Conservation (phyloP, 805 yeast species). For the Priceomyces carsonii region DNA sequence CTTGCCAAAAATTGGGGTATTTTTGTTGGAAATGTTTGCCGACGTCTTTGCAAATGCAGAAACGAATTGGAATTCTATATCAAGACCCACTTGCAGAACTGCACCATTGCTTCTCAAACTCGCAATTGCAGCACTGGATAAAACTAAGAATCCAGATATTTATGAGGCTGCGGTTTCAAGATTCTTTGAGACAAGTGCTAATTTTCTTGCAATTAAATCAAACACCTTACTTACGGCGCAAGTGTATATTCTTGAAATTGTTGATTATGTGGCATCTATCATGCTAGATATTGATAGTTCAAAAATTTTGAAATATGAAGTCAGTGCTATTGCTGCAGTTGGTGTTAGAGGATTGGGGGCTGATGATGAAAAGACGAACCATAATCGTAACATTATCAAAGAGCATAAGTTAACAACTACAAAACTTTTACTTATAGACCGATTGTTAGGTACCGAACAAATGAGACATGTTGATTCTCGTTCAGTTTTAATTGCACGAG, state of each 20-base stretch:
- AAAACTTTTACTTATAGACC: conserved; percentile 61
- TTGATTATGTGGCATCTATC: conserved; percentile 56
- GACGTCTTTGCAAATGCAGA: conserved; percentile 49
- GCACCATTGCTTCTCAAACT: conserved; percentile 51
- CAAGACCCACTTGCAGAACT: conserved; percentile 64
- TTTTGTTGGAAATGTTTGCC: conserved; percentile 47
- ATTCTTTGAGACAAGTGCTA: conserved; percentile 40
- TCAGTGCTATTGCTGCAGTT: conserved; percentile 51
- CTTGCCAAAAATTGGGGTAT: conserved; percentile 53
- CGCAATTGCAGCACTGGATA: conserved; percentile 26
- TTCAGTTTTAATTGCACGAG: conserved; percentile 42
- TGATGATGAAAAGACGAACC: conserved; percentile 28
- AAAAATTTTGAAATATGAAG: conserved; percentile 42
- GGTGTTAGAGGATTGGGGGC: conserved; percentile 59
- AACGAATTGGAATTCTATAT: conserved; percentile 59
- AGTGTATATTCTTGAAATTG: conserved; percentile 56
- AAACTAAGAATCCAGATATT: conserved; percentile 19
- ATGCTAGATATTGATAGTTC: conserved; percentile 37
- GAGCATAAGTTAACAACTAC: conserved; percentile 57
- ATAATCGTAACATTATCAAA: conserved; percentile 29
- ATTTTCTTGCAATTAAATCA: conserved; percentile 49
- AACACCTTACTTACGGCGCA: conserved; percentile 60
- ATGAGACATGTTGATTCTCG: conserved; percentile 26
- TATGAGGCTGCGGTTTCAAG: conserved; percentile 29
- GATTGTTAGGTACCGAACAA: conserved; percentile 47